These are phyloP conservation scores for Pterula multifida DNA, from an alignment of 1,284 basidiomycete genomes.

Conservation along the genomic window DNA sequence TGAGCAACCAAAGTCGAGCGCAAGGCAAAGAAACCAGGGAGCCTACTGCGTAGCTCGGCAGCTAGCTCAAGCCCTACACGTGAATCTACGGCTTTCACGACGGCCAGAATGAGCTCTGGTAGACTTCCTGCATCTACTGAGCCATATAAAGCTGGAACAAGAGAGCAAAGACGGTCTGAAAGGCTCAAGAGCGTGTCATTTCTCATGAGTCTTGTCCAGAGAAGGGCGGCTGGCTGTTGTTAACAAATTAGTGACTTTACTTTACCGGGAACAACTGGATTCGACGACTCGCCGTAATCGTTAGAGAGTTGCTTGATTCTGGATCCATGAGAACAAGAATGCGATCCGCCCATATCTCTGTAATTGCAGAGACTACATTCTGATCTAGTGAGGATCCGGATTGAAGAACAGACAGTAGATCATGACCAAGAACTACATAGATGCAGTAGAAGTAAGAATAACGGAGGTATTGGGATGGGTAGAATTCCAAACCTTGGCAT, in stretches of 20 bases:
- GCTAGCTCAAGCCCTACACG: background rate
- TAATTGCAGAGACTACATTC: background rate
- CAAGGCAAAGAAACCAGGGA: background rate
- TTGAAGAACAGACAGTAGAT: background rate
- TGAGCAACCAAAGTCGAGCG: background rate
- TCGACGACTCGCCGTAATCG: background rate
- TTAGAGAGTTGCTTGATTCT: background rate
- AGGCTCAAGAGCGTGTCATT: background rate
- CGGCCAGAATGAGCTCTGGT: too few species aligned
- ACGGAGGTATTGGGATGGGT: too few species aligned
- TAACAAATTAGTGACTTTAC: too few species aligned
- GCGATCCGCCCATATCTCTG: background rate
- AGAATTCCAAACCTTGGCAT: background rate
- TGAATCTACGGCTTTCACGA: background rate
- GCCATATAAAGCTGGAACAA: too few species aligned
- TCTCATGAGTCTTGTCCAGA: background rate
- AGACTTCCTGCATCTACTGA: too few species aligned
- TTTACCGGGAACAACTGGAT: too few species aligned
- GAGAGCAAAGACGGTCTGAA: too few species aligned
- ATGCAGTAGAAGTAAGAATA: background rate
- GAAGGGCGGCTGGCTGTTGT: background rate
- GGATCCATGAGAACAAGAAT: background rate
- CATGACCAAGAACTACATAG: background rate
- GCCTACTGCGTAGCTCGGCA: background rate
- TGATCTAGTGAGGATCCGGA: background rate